Evolutionary conservation across 2,329 filamentous ascomycete genomes (phyloP).

Genomic region (Fusarium foetens): DNA sequence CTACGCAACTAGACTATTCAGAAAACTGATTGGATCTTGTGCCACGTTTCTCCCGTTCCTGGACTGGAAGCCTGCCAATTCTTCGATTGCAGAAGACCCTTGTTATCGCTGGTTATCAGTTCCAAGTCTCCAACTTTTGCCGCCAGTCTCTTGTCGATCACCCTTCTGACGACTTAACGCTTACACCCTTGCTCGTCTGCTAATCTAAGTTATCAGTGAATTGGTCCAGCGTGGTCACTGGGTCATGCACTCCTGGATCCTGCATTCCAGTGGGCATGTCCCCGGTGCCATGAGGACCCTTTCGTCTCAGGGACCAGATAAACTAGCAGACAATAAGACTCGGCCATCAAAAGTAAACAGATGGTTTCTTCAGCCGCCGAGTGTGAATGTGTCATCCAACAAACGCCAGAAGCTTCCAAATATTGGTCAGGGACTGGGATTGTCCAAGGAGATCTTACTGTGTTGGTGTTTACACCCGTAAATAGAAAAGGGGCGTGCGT

Average conservation of each 20-base stretch:
- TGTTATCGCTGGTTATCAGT: conserved; percentile 28
- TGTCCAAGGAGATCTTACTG: conserved; percentile 7
- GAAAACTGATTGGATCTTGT: conserved; percentile 16
- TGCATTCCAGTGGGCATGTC: conserved; percentile 39
- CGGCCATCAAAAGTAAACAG: conserved; percentile 7
- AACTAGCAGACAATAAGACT: conserved; percentile 1
- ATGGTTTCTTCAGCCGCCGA: conserved; percentile 29
- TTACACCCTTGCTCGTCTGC: conserved; percentile 21
- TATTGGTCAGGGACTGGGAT: conserved; percentile 11
- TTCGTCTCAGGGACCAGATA: conserved; percentile 29
- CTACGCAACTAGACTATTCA: conserved; percentile 24
- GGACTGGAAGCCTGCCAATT: conserved; percentile 14
- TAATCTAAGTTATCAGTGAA: conserved; percentile 37
- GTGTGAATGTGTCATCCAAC: conserved; percentile 4
- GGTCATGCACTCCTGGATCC: conserved; percentile 44
- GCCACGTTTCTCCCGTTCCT: conserved; percentile 26
- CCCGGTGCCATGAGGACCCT: conserved; percentile 4
- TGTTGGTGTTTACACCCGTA: conserved; percentile 18
- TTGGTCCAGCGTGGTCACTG: conserved; percentile 11
- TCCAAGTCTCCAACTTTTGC: conserved; percentile 34
- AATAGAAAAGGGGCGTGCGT: conserved; percentile 37
- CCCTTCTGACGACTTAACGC: conserved; percentile 15
- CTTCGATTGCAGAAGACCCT: conserved; percentile 27
- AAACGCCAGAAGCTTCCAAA: conserved; percentile 28
- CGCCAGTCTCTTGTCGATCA: conserved; percentile 34